Base-by-base conservation (phyloP, 768 basidiomycete genomes). In the Lentinula guzmanii region DNA sequence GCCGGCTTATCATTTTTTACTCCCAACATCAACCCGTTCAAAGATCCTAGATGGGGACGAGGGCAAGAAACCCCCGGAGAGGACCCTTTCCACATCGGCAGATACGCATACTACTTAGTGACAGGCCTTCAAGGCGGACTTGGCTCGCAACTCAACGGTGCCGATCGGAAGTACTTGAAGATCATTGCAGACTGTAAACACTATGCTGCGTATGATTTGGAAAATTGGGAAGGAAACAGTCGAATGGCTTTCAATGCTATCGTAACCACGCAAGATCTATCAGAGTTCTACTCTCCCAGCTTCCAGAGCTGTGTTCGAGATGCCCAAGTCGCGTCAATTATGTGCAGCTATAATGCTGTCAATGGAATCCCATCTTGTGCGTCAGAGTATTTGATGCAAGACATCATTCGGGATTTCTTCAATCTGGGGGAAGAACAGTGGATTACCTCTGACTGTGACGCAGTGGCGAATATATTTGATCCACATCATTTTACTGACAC, bases 341-440 rank as follows among this genome's bases (percentile, higher is more conserved):
- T 85, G 84, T 86, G 84, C 74, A 81, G 79, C 63, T 86, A 85
- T 67, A 86, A 85, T 63, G 78, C 83, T 9, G 82, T 86, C 18
- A 85, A 85, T 62, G 84, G 84, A 2, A 69, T 85, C 34, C 84
- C 84, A 4, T 74, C 80, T 0, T 86, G 84, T 65, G 83, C 82
- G 21, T 78, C 76, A 65, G 73, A 76, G 1, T 85, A 79, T 65
- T 72, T 86, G 33, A 72, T 86, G 35, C 82, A 84, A 66, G 72
- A 73, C 34, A 68, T 86, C 28, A 67, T 84, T 24, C 74, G 84
- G 16, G 82, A 82, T 58, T 70, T 72, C 52, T 85, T 80, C 78
- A 79, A 78, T 11, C 82, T 84, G 63, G 71, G 76, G 57, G 75
- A 79, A 52, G 77, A 81, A 43, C 69, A 82, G 50, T 85, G 82